These are phyloP conservation scores for Candida sp. DNA, from an alignment of 1,139 yeast species.

Conservation along the genomic window DNA sequence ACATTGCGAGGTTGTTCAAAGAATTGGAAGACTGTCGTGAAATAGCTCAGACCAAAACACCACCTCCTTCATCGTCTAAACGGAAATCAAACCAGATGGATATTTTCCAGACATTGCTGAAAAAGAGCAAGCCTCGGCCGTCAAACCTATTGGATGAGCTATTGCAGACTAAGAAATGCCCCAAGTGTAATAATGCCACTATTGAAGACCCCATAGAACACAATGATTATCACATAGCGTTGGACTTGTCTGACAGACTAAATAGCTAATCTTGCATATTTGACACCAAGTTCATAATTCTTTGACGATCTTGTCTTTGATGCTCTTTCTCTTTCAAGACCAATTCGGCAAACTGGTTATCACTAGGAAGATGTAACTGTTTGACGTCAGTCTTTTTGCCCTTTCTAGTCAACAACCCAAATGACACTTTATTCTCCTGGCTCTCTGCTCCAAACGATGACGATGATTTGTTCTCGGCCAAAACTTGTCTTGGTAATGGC, in stretches of 20 bases:
- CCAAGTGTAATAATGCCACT: constrained; percentile 22
- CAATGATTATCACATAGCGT: constrained; percentile 44
- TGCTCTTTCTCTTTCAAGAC: constrained; percentile 35
- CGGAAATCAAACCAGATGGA: constrained; percentile 14
- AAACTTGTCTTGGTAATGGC: constrained; percentile 21
- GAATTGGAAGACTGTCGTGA: constrained; percentile 11
- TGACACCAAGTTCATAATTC: constrained; percentile 45
- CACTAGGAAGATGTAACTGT: constrained; percentile 50
- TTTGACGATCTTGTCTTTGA: constrained; percentile 38
- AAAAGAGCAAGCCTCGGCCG: constrained; percentile 13
- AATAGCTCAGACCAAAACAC: too few relatives aligned
- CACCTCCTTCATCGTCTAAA: neutral
- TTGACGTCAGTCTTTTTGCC: constrained; percentile 53
- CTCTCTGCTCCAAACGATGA: neutral
- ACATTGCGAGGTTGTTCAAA: constrained; percentile 19
- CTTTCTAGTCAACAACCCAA: constrained; percentile 54
- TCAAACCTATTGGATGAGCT: constrained; percentile 19
- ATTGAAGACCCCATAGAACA: constrained; percentile 43
- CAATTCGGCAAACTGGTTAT: constrained; percentile 51
- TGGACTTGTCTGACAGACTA: constrained; percentile 35
- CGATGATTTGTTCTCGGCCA: neutral
- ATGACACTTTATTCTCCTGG: constrained; percentile 31
- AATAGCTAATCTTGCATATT: constrained; percentile 37
- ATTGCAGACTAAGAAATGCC: constrained; percentile 24
- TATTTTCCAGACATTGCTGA: constrained; percentile 23